Conservation (phyloP, 108 stramenopile genomes). For the Bacterosira constricta region DNA sequence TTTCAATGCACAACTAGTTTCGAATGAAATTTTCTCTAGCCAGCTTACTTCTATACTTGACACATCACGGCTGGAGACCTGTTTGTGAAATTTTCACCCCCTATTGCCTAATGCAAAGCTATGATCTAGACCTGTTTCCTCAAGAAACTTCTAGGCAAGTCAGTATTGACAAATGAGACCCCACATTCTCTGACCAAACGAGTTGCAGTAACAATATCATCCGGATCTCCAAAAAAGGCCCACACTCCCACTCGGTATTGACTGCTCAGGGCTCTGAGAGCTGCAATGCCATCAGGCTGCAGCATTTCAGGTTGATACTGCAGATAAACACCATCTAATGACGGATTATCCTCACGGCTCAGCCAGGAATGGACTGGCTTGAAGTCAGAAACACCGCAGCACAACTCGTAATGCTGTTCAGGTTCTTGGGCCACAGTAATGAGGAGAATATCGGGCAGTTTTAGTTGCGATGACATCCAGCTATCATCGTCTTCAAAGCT, state of each 20-base stretch:
- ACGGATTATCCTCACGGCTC: slow-evolving; percentile 34
- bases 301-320: slow-evolving; percentile 74
- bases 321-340: slow-evolving; percentile 76
- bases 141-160: slow-evolving; percentile 63
- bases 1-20: too few species aligned
- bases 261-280: slow-evolving; percentile 45
- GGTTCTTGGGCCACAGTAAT: slow-evolving; percentile 64
- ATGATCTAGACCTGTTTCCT: neutral
- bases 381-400: slow-evolving; percentile 54
- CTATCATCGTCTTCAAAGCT: neutral
- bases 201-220: slow-evolving; percentile 60
- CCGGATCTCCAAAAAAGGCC: slow-evolving; percentile 68
- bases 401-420: slow-evolving; percentile 51
- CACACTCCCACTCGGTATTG: slow-evolving; percentile 66
- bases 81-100: too few species aligned
- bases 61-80: too few species aligned
- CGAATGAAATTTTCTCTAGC: too few species aligned
- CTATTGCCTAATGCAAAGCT: too few species aligned
- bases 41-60: too few species aligned
- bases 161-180: slow-evolving; percentile 77
- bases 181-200: slow-evolving; percentile 59
- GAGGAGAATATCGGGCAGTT: slow-evolving; percentile 59
- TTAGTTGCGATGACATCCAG: neutral
- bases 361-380: slow-evolving; percentile 64
- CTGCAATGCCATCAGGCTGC: slow-evolving; percentile 48